Percentiles rank a stretch among this genome's conserved stretches.
These are phyloP conservation scores for Geotrichum reessii DNA, from an alignment of 1,139 yeast genomes.

Conservation along the genomic window DNA sequence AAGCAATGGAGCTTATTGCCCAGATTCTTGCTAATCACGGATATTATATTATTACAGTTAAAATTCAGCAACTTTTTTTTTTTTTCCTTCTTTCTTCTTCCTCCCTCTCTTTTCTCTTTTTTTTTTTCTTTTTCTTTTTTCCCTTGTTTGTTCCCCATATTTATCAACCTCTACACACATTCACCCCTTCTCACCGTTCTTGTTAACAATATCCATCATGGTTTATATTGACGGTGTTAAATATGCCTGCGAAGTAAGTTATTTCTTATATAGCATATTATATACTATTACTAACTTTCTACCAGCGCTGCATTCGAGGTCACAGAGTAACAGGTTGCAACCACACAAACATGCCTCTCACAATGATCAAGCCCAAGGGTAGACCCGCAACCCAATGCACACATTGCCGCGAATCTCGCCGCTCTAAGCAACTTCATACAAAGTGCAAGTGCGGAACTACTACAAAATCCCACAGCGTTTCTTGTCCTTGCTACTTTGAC, in stretches of 20 bases:
- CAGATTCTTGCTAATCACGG: not conserved
- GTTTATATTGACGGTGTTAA: conserved; percentile 86
- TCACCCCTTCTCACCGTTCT: too few relatives aligned
- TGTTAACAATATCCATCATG: conserved; percentile 41
- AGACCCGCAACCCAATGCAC: conserved; percentile 89
- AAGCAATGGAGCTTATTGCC: too few relatives aligned
- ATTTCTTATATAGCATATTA: too few relatives aligned
- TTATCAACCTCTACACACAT: not conserved
- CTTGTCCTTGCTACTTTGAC: conserved; percentile 53
- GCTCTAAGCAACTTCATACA: conserved; percentile 61
- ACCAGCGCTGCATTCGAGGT: conserved; percentile 76
- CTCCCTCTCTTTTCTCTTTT: not conserved
- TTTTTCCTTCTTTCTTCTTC: not conserved
- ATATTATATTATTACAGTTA: too few relatives aligned
- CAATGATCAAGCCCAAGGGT: conserved; percentile 93
- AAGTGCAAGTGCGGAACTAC: conserved; percentile 64
- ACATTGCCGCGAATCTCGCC: conserved; percentile 79
- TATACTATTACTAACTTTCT: not conserved
- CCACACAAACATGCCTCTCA: conserved; percentile 83
- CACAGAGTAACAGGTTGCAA: conserved; percentile 91
- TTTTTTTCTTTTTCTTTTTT: not conserved
- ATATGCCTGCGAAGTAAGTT: conserved; percentile 71
- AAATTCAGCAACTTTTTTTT: too few relatives aligned
- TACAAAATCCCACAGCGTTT: conserved; percentile 42
- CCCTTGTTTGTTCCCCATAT: not conserved